Percentiles rank a stretch among this genome's conserved stretches.
Evolutionary conservation across 1,139 yeast genomes (phyloP).

Genomic region (Candida glucosophila): DNA sequence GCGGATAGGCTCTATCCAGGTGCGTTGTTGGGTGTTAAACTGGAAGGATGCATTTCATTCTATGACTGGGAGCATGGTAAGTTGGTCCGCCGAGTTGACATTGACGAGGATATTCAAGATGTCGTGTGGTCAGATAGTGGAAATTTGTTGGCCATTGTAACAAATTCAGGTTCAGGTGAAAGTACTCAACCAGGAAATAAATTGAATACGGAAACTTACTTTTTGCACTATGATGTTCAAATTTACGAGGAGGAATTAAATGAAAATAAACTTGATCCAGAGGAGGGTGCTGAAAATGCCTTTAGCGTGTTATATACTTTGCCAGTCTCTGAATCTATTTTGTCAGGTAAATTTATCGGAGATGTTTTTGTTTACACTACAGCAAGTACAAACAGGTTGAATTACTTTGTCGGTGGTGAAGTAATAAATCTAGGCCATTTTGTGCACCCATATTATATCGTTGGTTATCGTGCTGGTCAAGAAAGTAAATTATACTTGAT

Average conservation of each 20-base stretch:
- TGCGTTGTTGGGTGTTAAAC: constrained; percentile 71
- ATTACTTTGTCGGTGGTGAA: constrained; percentile 92
- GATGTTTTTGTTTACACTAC: constrained; percentile 89
- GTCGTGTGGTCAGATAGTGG: constrained; percentile 94
- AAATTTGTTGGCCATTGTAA: constrained; percentile 70
- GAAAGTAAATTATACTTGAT: constrained; percentile 85
- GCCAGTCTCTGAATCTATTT: constrained; percentile 58
- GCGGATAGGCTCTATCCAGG: constrained; percentile 86
- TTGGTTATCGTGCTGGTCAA: constrained; percentile 77
- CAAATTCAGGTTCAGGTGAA: constrained; percentile 33
- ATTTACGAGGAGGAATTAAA: constrained; percentile 57
- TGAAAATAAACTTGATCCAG: constrained; percentile 54
- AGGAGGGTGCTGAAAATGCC: constrained; percentile 81
- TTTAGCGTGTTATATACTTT: constrained; percentile 82
- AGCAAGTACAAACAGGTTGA: constrained; percentile 75
- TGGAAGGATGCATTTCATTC: constrained; percentile 75
- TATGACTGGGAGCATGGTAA: constrained; percentile 90
- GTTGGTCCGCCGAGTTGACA: constrained; percentile 76
- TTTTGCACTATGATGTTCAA: constrained; percentile 65
- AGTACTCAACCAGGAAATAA: constrained; percentile 15
- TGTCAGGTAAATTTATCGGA: constrained; percentile 93
- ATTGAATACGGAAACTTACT: constrained; percentile 61
- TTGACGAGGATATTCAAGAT: constrained; percentile 62
- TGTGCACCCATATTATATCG: constrained; percentile 76
- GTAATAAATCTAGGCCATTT: constrained; percentile 89